Conservation (phyloP, 2,329 filamentous ascomycete species). For the Dichotomopilus funicola region DNA sequence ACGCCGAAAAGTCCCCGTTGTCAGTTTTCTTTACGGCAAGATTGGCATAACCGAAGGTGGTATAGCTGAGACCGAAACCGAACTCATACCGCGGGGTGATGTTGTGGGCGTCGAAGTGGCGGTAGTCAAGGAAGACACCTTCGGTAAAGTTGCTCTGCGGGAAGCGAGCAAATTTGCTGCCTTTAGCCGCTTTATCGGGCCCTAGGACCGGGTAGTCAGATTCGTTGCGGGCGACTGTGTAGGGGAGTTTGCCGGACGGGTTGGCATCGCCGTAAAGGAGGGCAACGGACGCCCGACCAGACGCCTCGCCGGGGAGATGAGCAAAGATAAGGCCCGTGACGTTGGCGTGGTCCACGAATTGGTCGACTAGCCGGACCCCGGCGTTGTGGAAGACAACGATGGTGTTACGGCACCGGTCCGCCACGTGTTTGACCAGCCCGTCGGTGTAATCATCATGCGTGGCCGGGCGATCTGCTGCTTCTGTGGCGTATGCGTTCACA, state of each 20-base stretch:
- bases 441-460: conserved; percentile 63
- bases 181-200: conserved; percentile 36
- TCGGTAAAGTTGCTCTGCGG: conserved; percentile 48
- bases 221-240: conserved; percentile 52
- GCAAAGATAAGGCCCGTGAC: conserved; percentile 59
- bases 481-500: conserved; percentile 63
- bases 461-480: conserved; percentile 59
- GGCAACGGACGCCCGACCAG: conserved; percentile 48
- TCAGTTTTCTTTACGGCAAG: conserved; percentile 32
- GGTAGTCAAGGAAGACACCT: conserved; percentile 48
- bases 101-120: conserved; percentile 43
- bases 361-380: conserved; percentile 53
- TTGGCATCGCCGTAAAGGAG: conserved; percentile 52
- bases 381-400: conserved; percentile 61
- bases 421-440: conserved; percentile 49
- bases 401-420: conserved; percentile 53
- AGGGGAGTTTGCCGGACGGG: conserved; percentile 53
- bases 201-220: conserved; percentile 48
- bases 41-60: conserved; percentile 43
- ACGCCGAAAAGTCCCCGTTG: conserved; percentile 25
- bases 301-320: conserved; percentile 59
- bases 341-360: conserved; percentile 56
- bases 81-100: conserved; percentile 49
- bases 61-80: conserved; percentile 52
- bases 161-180: conserved; percentile 42